Conservation (phyloP, 2,329 filamentous ascomycete species). For the Penicillium sp. region DNA sequence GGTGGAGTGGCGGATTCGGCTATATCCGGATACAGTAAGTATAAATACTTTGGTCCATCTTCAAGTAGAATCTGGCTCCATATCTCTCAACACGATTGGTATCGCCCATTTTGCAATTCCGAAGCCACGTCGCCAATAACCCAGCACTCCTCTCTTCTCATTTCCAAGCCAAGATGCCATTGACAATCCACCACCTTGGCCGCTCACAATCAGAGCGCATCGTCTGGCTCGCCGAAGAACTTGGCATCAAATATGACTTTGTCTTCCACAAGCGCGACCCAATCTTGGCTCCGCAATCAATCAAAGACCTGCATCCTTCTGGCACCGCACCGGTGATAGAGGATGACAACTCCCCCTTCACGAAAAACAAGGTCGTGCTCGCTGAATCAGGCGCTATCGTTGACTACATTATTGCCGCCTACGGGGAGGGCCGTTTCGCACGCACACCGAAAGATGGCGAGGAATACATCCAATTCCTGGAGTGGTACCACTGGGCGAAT, state of each 20-base stretch:
- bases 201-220: constrained; percentile 27
- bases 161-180: constrained; percentile 12
- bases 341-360: constrained; percentile 22
- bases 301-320: constrained; percentile 21
- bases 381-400: constrained; percentile 23
- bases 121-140: neutral
- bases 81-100: neutral
- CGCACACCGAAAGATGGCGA: constrained; percentile 21
- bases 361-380: constrained; percentile 15
- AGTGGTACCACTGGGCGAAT: constrained; percentile 26
- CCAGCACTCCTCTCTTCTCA: neutral
- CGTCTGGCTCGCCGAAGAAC: constrained; percentile 26
- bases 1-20: neutral
- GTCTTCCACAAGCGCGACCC: constrained; percentile 25
- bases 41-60: neutral
- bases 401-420: constrained; percentile 21
- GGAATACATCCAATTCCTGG: constrained; percentile 18
- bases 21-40: neutral
- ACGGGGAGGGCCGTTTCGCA: constrained; percentile 19
- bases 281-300: constrained; percentile 20
- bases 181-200: constrained; percentile 23
- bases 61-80: neutral
- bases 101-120: neutral
- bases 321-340: constrained; percentile 24
- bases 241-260: constrained; percentile 19